Percentiles rank a stretch among this genome's conserved stretches.
phyloP scores from a whole-genome alignment of 495 filamentous ascomycete species.

The Hypoxylon perforatum region DNA sequence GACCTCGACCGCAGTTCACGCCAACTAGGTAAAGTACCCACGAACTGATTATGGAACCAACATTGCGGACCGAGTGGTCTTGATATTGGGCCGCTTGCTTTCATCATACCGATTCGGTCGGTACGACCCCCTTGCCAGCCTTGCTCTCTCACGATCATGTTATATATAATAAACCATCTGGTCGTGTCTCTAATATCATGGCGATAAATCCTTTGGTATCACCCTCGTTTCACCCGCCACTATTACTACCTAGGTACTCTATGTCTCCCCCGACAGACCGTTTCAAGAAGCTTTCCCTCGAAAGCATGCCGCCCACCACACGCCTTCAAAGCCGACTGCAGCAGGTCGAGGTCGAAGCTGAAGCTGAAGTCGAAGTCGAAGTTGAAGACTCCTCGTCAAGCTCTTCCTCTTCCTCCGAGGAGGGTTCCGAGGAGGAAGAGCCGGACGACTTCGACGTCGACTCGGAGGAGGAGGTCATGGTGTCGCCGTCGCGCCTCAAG shows the following conservation, averaged over 20 bases:
- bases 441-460: conserved; percentile 48
- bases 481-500: conserved; percentile 50
- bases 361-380: too few species aligned
- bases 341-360: conserved; percentile 21
- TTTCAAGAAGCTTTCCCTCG: conserved; percentile 56
- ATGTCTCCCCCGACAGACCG: conserved; percentile 49
- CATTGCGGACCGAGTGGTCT: conserved; percentile 34
- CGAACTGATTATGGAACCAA: conserved; percentile 25
- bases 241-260: conserved; percentile 25
- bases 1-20: conserved; percentile 9
- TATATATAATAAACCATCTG: conserved; percentile 43
- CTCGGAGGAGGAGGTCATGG: conserved; percentile 43
- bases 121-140: conserved; percentile 8
- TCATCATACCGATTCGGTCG: conserved; percentile 10
- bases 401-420: conserved; percentile 26
- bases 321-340: conserved; percentile 42
- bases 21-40: conserved; percentile 30
- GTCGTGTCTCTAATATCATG: conserved; percentile 15
- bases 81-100: conserved; percentile 30
- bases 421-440: conserved; percentile 35
- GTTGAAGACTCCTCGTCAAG: conserved; percentile 31
- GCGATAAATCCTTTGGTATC: conserved; percentile 16
- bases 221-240: conserved; percentile 33
- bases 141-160: conserved; percentile 15
- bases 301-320: conserved; percentile 44